These are phyloP conservation scores for Xylaria longipes DNA, from an alignment of 495 filamentous ascomycete species.

Conservation along the genomic window DNA sequence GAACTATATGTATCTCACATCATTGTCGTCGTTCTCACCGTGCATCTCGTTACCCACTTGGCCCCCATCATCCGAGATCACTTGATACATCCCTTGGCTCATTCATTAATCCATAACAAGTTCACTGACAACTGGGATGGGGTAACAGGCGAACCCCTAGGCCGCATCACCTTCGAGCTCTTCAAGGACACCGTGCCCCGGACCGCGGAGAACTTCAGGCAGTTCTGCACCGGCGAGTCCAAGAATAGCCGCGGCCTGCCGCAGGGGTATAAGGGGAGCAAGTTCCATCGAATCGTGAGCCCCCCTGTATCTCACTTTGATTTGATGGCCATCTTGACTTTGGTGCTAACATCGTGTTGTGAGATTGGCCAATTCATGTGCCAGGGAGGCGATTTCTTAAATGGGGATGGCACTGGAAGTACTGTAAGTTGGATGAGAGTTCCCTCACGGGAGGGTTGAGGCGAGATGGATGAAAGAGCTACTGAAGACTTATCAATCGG, in stretches of 20 bases:
- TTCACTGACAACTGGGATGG: background rate
- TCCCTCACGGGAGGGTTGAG: background rate
- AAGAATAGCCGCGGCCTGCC: constrained; percentile 82
- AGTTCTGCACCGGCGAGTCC: constrained; percentile 94
- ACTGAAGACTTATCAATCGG: background rate
- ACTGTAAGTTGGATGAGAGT: constrained; percentile 45
- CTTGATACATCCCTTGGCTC: background rate
- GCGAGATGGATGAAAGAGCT: background rate
- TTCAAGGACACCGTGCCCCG: constrained; percentile 83
- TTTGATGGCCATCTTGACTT: background rate
- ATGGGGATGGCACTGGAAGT: constrained; percentile 89
- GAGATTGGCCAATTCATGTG: constrained; percentile 96
- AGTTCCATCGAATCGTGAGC: constrained; percentile 93
- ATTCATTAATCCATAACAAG: background rate
- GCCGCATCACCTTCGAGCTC: constrained; percentile 92
- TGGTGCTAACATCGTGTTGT: background rate
- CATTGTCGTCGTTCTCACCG: constrained; percentile 9
- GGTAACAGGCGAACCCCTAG: constrained; percentile 79
- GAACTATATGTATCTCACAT: background rate
- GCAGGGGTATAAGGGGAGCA: constrained; percentile 91
- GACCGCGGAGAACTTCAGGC: constrained; percentile 96
- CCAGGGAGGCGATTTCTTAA: constrained; percentile 95
- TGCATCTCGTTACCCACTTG: background rate
- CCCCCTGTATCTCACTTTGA: background rate
- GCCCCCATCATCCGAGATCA: background rate